Base-by-base conservation (phyloP, 768 basidiomycete species). In the Candolleomyces efflorescens region DNA sequence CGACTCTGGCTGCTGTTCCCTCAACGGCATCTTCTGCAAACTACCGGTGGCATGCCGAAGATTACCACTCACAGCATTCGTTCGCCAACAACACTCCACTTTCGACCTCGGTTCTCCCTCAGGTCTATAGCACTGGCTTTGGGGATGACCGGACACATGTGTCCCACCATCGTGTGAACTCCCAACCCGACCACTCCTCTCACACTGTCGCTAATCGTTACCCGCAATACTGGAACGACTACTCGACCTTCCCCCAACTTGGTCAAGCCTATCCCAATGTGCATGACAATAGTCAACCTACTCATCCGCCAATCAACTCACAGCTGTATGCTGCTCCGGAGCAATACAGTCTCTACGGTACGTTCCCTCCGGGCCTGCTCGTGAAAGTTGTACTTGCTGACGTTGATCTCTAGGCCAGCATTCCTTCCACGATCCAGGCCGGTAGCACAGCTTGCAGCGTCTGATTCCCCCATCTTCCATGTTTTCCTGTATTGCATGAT, bases 51-150 rank as follows among this genome's bases (percentile, higher is more conserved):
- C 62, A 39, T 51, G 27, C 53, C 55, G 55, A 64, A 24, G 57
- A 62, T 58, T 60, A 59, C 22, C 53, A 58, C 38, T 18, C n/a
- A 9, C 43, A 59, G 39, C 45, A 72, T 58, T 53, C 68, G 12
- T 66, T 66, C 53, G 64, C 69, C 54, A 77, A 78, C 64, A 66
- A 77, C 22, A 76, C 76, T 5, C 75, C 80, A 45, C 64, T 90
- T 44, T 86, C 89, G 20, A 90, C 89, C 17, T 85, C 87, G 0
- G 86, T 87, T 23, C 77, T 90, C 44, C 86, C 89, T 0, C 87
- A 89, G 61, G 73, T 86, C 63, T 90, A 89, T 66, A 89, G 86
- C 70, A 88, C 88, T 3, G 88, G 87, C 0, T 71, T 89, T 48
- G 76, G 81, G 2, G 85, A 84, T 59, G 81, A 82, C 41, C 43